phyloP scores from a whole-genome alignment of 2,329 filamentous ascomycete genomes.

The Claviceps purpurea region DNA sequence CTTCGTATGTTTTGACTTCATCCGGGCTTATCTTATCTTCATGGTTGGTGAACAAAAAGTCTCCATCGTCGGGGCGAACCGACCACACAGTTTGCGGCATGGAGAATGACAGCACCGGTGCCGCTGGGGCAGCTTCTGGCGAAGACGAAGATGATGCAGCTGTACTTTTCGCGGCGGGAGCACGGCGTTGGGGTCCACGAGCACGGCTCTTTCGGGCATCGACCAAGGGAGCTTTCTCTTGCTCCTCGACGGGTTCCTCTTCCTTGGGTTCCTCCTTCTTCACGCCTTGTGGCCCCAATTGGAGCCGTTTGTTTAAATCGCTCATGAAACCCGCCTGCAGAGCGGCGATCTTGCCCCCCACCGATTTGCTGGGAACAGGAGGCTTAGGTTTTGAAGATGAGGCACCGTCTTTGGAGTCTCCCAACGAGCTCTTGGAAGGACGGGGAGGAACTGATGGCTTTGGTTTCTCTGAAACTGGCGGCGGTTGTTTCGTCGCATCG shows the following conservation, averaged over 20 bases:
- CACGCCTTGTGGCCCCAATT: slow-evolving; percentile 67
- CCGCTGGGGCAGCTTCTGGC: slow-evolving; percentile 11
- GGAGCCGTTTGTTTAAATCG: slow-evolving; percentile 80
- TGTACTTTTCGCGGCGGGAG: slow-evolving; percentile 38
- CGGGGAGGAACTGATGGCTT: slow-evolving; percentile 50
- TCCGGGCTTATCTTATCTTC: slow-evolving; percentile 6
- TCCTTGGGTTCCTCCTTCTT: slow-evolving; percentile 58
- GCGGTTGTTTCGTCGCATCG: slow-evolving; percentile 23
- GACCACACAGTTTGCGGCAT: slow-evolving; percentile 36
- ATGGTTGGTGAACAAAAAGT: slow-evolving; percentile 18
- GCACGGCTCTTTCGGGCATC: slow-evolving; percentile 88
- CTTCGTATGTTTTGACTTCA: slow-evolving; percentile 5
- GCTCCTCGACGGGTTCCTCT: slow-evolving; percentile 40
- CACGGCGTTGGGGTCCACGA: slow-evolving; percentile 69
- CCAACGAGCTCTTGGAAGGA: slow-evolving; percentile 38
- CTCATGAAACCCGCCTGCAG: slow-evolving; percentile 86
- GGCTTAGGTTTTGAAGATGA: slow-evolving; percentile 62
- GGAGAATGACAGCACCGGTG: slow-evolving; percentile 32
- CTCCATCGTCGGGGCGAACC: slow-evolving; percentile 36
- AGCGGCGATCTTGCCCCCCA: slow-evolving; percentile 76
- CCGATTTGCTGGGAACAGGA: slow-evolving; percentile 59
- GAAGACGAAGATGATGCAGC: slow-evolving; percentile 21
- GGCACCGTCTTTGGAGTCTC: slow-evolving; percentile 24
- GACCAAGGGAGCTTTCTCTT: slow-evolving; percentile 64
- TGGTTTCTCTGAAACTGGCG: slow-evolving; percentile 35